Evolutionary conservation across 805 yeast genomes (phyloP).

Genomic region (Lipomyces sp.): DNA sequence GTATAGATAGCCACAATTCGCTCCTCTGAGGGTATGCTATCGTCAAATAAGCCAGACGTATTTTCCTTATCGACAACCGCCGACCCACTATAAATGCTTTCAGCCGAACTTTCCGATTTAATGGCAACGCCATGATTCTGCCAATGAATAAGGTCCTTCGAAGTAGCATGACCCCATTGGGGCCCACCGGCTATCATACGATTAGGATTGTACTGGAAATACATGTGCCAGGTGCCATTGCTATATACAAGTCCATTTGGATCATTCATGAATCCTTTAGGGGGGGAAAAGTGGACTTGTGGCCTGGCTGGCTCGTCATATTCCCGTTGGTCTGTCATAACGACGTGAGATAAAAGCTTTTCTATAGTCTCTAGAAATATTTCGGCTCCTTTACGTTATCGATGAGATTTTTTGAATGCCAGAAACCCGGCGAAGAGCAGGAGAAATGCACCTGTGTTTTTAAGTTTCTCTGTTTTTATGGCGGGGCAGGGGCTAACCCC

Average conservation of each 20-base stretch:
- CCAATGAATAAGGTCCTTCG: slow-evolving; percentile 48
- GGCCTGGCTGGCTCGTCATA: slow-evolving; percentile 16
- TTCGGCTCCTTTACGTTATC: too few relatives aligned
- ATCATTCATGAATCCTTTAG: slow-evolving; percentile 51
- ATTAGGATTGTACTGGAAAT: slow-evolving; percentile 50
- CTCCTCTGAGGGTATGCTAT: too few relatives aligned
- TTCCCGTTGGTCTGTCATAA: too few relatives aligned
- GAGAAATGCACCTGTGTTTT: too few relatives aligned
- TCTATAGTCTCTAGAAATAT: too few relatives aligned
- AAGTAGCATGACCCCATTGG: slow-evolving; percentile 53
- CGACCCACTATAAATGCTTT: background rate
- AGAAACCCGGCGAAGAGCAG: too few relatives aligned
- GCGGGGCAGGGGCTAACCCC: too few relatives aligned
- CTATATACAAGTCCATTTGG: slow-evolving; percentile 52
- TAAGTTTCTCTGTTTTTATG: too few relatives aligned
- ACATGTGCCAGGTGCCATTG: slow-evolving; percentile 47
- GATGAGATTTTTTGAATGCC: too few relatives aligned
- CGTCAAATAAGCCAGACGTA: slow-evolving; percentile 45
- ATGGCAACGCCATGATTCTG: slow-evolving; percentile 46
- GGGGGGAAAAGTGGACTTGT: slow-evolving; percentile 47
- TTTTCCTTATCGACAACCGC: slow-evolving; percentile 48
- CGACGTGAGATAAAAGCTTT: too few relatives aligned
- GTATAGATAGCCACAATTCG: background rate
- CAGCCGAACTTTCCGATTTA: slow-evolving; percentile 40
- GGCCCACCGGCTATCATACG: slow-evolving; percentile 47